phyloP scores from a whole-genome alignment of 208 protist species.

The Trypanosoma cruzi region DNA sequence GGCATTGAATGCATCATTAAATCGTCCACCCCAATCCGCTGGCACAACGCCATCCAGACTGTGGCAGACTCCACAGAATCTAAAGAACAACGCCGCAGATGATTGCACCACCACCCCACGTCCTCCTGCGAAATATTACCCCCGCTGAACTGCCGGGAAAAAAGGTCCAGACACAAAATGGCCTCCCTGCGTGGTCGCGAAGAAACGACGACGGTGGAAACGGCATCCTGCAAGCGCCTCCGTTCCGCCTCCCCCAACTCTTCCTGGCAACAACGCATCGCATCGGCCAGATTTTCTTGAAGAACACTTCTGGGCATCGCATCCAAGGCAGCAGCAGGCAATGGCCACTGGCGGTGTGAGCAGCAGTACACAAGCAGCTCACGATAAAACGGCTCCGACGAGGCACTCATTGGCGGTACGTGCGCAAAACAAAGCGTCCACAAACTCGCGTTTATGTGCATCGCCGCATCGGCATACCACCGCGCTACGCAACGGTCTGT shows the following conservation, averaged over 20 bases:
- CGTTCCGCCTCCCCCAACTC: neutral
- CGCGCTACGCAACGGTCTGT: conserved; percentile 10
- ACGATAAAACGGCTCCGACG: conserved; percentile 9
- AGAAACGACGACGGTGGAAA: conserved; percentile 2
- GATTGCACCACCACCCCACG: conserved; percentile 11
- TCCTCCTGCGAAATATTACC: neutral
- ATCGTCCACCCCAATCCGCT: conserved; percentile 1
- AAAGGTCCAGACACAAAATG: conserved; percentile 17
- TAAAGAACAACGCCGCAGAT: conserved; percentile 3
- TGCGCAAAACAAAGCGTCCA: conserved; percentile 9
- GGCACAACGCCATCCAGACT: conserved; percentile 4
- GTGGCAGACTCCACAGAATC: conserved; percentile 5
- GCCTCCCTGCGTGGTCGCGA: neutral
- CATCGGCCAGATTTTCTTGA: neutral
- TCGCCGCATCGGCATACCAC: conserved; percentile 23
- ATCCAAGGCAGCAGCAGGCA: conserved; percentile 4
- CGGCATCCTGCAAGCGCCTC: conserved; percentile 8
- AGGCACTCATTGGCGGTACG: neutral
- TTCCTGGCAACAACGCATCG: conserved; percentile 13
- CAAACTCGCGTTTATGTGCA: conserved; percentile 6
- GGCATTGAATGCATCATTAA: neutral
- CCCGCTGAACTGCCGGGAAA: conserved; percentile 1
- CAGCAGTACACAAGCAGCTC: conserved; percentile 16
- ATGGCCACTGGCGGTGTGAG: neutral
- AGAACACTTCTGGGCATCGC: conserved; percentile 7